Evolutionary conservation across 148 eudicot genomes (phyloP), one percentile per base, ranked within the genome.

Genomic region (Polygonum maritimum): DNA sequence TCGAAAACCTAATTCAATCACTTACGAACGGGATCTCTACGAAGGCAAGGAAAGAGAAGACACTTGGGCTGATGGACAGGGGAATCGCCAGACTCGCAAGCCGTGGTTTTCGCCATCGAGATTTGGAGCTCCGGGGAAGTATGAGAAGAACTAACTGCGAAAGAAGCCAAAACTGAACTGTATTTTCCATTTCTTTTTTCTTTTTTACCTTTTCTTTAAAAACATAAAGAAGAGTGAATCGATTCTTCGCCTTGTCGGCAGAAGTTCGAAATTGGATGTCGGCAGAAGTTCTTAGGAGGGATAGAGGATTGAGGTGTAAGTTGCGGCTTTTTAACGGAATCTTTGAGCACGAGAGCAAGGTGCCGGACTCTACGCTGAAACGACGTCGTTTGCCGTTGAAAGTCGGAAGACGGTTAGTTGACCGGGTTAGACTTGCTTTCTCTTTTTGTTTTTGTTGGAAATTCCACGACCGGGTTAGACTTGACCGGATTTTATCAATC

Each of bases 191-290:
- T 21, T 36, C 13, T 13, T 15, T 67, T 35, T 33, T 33, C 12
- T 6, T 67, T 35, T 33, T 67, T 26, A 11, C 38, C 11, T 63
- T 63, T 35, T 31, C 40, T 63, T 63, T 35, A 33, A 63, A 35
- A 35, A 13, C 33, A 31, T 63, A 36, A 67, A 67, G 71, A 35
- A 35, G 11, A 36, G 44, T 36, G 71, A 67, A 67, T 35, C 45
- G 70, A 67, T 67, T 67, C 71, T 67, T 67, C 19, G 44, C 44
- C 71, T 36, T 67, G 71, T 67, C 71, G 71, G 71, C 16, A 67
- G 39, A 63, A 63, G 36, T 31, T 33, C 47, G 0, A 10, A 44
- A 44, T 8, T 44, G 47, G 47, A 11, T 67, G 71, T 67, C 71
- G 71, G 71, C 16, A 67, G 39, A 63, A 63, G 69, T 31, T 33